Conservation (phyloP, 2,329 filamentous ascomycete species). For the Furcasterigmium sp. region DNA sequence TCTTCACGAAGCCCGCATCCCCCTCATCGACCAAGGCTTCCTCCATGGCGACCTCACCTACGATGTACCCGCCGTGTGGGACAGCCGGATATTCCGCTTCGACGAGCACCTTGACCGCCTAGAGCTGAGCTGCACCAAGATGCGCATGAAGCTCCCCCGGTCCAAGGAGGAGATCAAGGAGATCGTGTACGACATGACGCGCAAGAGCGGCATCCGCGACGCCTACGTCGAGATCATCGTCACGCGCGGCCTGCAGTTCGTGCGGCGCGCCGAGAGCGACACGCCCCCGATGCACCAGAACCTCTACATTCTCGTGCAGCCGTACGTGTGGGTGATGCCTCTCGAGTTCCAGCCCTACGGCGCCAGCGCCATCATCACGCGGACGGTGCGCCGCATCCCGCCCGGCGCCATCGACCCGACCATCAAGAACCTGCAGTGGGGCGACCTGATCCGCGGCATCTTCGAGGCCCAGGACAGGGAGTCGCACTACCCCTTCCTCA, state of each 20-base stretch:
- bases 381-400: slow-evolving; percentile 37
- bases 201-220: slow-evolving; percentile 39
- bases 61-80: slow-evolving; percentile 46
- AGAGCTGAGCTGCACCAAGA: slow-evolving; percentile 36
- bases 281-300: background rate
- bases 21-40: slow-evolving; percentile 45
- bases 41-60: slow-evolving; percentile 47
- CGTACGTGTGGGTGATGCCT: slow-evolving; percentile 46
- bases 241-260: slow-evolving; percentile 38
- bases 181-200: slow-evolving; percentile 37
- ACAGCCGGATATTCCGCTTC: slow-evolving; percentile 45
- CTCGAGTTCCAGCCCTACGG: slow-evolving; percentile 34
- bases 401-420: slow-evolving; percentile 44
- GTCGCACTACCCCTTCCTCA: slow-evolving; percentile 42
- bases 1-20: slow-evolving; percentile 40
- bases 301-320: slow-evolving; percentile 42
- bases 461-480: slow-evolving; percentile 41
- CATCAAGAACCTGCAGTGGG: slow-evolving; percentile 47
- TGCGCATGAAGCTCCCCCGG: slow-evolving; percentile 36
- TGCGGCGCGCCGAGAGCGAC: slow-evolving; percentile 26
- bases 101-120: slow-evolving; percentile 42
- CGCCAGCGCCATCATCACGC: slow-evolving; percentile 35
- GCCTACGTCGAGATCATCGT: slow-evolving; percentile 46
- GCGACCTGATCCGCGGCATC: slow-evolving; percentile 37
- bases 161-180: slow-evolving; percentile 30